Conservation (phyloP, 805 yeast species). For the Citeromyces matritensis region DNA sequence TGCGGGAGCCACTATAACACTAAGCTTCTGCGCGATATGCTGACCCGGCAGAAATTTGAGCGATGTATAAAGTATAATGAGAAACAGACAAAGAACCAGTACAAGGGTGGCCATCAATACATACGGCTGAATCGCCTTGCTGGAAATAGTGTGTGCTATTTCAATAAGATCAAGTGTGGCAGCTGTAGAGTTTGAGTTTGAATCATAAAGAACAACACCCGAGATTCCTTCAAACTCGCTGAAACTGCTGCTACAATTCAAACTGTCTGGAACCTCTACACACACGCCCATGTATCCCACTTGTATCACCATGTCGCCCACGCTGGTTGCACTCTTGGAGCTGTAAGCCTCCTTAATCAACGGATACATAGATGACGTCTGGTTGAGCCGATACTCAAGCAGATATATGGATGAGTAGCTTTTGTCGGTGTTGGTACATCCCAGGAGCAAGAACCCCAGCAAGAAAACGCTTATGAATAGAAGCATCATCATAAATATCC, state of each 20-base stretch:
- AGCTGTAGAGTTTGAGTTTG: slow-evolving; percentile 14
- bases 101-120: slow-evolving; percentile 32
- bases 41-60: slow-evolving; percentile 35
- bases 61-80: slow-evolving; percentile 23
- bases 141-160: slow-evolving; percentile 27
- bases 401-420: slow-evolving; percentile 34
- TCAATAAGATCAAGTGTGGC: slow-evolving; percentile 26
- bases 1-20: slow-evolving; percentile 16
- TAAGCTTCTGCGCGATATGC: slow-evolving; percentile 10
- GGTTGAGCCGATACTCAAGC: slow-evolving; percentile 31
- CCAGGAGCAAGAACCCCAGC: slow-evolving; percentile 37
- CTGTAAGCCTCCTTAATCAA: slow-evolving; percentile 22
- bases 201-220: slow-evolving; percentile 18
- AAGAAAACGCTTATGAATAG: slow-evolving; percentile 33
- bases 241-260: background rate
- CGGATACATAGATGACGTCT: slow-evolving; percentile 23
- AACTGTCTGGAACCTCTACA: slow-evolving; percentile 11
- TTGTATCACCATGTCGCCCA: slow-evolving; percentile 25
- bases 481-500: slow-evolving; percentile 20
- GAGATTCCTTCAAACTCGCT: slow-evolving; percentile 8
- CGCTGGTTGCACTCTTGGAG: slow-evolving; percentile 14
- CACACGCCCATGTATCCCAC: slow-evolving; percentile 49
- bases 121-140: slow-evolving; percentile 36
- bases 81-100: slow-evolving; percentile 22
- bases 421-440: slow-evolving; percentile 26